Base-by-base conservation (phyloP, 2,329 filamentous ascomycete genomes). In the Lecanicillium sp. region DNA sequence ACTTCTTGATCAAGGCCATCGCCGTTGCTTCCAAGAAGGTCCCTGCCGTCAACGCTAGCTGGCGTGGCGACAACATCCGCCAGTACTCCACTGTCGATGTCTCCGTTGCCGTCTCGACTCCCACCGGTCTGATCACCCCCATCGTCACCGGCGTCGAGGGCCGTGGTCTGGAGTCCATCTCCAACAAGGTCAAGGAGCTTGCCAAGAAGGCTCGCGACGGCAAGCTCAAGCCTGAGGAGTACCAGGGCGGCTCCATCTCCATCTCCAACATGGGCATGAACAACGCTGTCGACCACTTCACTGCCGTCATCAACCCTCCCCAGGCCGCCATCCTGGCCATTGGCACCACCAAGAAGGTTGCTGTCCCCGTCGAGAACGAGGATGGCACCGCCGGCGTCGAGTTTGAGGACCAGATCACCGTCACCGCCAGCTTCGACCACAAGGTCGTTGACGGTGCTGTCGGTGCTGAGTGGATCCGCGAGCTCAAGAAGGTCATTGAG, bases 221-320 rank as follows among this genome's bases (percentile, higher is more conserved):
- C 69, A 98, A 97, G 81, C 84, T 98, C 55, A 97, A 97, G 83
- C 92, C 92, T 34, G 90, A 98, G 66, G 89, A 98, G 70, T 98
- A 94, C 80, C 90, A 96, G 75, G 92, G 92, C 41, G 92, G 92
- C 62, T 94, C 87, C 62, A 95, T 98, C 70, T 96, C 90, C 65
- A 97, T 98, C 69, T 94, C 87, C 71, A 98, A 98, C 80, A 94
- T 98, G 92, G 92, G 92, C 66, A 98, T 98, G 92, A 98, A 98
- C 78, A 60, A 81, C 34, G 90, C 92, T 36, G 83, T 98, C 47
- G 89, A 97, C 69, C 80, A 89, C 62, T 98, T 98, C 71, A 97
- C 92, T 37, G 92, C 92, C 51, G 85, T 98, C 59, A 95, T 98
- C 77, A 98, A 98, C 79, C 92, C 94, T 50, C 92, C 92, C 39